A percentile compares a stretch with the other conserved stretches of the same genome.
These are phyloP conservation scores for Dioszegia hungarica DNA, from an alignment of 768 basidiomycete genomes.

Conservation along the genomic window DNA sequence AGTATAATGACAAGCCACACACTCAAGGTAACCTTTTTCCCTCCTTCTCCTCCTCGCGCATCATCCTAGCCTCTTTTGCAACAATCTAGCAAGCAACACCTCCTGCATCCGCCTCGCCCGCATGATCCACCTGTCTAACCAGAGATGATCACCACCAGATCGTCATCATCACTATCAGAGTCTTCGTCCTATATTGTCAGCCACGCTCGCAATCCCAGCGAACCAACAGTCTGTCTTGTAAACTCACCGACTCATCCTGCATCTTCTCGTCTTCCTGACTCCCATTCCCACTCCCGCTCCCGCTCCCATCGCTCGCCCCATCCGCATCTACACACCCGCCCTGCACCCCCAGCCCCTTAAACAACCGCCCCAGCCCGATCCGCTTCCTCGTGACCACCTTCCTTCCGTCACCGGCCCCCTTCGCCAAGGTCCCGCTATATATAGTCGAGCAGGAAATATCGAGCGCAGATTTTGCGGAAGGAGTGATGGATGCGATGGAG, in stretches of 20 bases:
- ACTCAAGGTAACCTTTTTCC: too few species aligned
- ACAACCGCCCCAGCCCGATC: background rate
- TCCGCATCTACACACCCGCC: too few species aligned
- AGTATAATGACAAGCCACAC: too few species aligned
- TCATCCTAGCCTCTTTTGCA: too few species aligned
- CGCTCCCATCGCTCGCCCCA: background rate
- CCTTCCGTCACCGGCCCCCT: background rate
- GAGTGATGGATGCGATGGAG: background rate
- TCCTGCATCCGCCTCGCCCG: too few species aligned
- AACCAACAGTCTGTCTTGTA: too few species aligned
- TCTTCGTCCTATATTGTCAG: background rate
- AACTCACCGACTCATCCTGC: background rate
- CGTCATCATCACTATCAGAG: constrained; percentile 2
- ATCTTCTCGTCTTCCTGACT: background rate
- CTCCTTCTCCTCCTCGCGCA: too few species aligned
- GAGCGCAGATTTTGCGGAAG: background rate
- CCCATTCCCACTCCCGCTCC: background rate
- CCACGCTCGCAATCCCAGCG: background rate
- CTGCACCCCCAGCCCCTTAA: too few species aligned
- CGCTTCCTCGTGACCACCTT: background rate
- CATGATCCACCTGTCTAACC: too few species aligned
- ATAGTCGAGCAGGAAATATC: too few species aligned
- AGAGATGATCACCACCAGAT: background rate
- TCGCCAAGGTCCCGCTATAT: too few species aligned
- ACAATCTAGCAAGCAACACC: too few species aligned